A percentile compares a stretch with the other conserved stretches of the same genome.
These are phyloP conservation scores for Vitis hybrid DNA, from an alignment of 177 flowering plant species.

Conservation along the genomic window DNA sequence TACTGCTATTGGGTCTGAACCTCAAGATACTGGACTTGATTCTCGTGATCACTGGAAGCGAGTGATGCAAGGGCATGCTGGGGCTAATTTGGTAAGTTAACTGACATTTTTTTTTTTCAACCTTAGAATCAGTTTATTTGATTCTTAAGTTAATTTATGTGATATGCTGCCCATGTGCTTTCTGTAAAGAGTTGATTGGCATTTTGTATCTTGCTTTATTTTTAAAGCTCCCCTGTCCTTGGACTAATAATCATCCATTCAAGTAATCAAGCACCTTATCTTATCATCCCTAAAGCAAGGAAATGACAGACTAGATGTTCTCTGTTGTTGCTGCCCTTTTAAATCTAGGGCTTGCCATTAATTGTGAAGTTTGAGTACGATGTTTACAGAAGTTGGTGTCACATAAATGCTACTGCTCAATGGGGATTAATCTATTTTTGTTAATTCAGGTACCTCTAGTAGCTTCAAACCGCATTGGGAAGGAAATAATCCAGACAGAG, in stretches of 20 bases:
- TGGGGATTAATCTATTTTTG: constrained; percentile 1
- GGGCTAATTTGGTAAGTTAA: constrained; percentile 80
- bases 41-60: constrained; percentile 96
- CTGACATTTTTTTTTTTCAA: background rate
- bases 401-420: background rate
- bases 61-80: constrained; percentile 99
- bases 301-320: background rate
- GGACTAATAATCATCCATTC: background rate
- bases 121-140: background rate
- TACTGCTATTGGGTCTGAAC: constrained; percentile 98
- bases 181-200: background rate
- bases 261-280: background rate
- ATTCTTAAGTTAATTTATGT: constrained; percentile 4
- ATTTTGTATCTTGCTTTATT: background rate
- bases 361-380: background rate
- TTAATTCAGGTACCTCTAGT: constrained; percentile 80
- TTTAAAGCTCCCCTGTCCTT: background rate
- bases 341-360: background rate
- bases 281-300: background rate
- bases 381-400: background rate
- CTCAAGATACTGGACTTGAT: constrained; percentile 93
- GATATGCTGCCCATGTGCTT: background rate
- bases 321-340: background rate
- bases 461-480: constrained; percentile 93
- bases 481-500: constrained; percentile 80